Conservation (phyloP, 2,329 filamentous ascomycete species). For the Catunica adiposa region DNA sequence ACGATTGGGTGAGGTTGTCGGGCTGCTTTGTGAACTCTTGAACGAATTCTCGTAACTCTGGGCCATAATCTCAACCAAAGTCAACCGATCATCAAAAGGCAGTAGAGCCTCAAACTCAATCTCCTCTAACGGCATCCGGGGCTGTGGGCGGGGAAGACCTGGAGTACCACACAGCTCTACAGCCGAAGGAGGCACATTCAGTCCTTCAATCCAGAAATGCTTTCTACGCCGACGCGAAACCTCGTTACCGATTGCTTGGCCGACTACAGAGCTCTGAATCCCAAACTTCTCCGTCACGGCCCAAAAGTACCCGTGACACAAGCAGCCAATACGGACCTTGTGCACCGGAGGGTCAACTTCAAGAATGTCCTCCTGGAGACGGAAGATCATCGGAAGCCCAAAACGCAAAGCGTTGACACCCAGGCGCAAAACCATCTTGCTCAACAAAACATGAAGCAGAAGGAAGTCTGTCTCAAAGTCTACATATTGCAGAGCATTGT, state of each 20-base stretch:
- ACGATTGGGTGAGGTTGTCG: constrained; percentile 51
- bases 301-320: constrained; percentile 85
- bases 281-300: constrained; percentile 60
- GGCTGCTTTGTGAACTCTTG: constrained; percentile 50
- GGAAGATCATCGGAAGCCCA: constrained; percentile 76
- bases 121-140: constrained; percentile 32
- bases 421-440: constrained; percentile 55
- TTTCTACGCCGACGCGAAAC: constrained; percentile 57
- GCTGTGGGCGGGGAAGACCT: constrained; percentile 28
- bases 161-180: constrained; percentile 44
- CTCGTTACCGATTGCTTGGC: constrained; percentile 57
- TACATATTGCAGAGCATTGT: constrained; percentile 61
- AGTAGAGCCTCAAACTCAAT: constrained; percentile 48
- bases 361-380: constrained; percentile 70
- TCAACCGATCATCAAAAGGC: constrained; percentile 58
- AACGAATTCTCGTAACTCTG: constrained; percentile 49
- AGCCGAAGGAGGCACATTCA: constrained; percentile 52
- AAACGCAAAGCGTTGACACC: constrained; percentile 68
- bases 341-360: constrained; percentile 46
- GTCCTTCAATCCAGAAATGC: constrained; percentile 61
- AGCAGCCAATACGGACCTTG: constrained; percentile 64
- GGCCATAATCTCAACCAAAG: constrained; percentile 59
- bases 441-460: constrained; percentile 59
- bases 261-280: constrained; percentile 53
- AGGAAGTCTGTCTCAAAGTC: constrained; percentile 59